Conservation (phyloP, 257 asterid genomes). For the Gentiana dahurica region DNA sequence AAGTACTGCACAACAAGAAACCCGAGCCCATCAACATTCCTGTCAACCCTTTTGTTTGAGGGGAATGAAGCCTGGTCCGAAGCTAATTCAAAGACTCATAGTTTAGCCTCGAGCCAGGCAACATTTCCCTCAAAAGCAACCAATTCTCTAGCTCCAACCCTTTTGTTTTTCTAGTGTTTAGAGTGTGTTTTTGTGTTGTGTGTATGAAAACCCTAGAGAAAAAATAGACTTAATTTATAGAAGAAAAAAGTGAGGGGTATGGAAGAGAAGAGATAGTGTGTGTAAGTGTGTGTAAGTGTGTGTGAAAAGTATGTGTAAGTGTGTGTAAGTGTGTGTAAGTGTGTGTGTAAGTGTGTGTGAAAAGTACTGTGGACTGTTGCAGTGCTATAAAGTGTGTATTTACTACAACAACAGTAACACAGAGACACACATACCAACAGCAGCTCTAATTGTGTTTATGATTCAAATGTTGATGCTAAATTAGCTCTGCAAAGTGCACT, state of each 20-base stretch:
- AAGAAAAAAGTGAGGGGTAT: neutral
- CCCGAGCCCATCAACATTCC: neutral
- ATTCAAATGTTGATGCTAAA: conserved; percentile 11
- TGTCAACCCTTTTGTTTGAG: conserved; percentile 22
- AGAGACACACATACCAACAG: conserved; percentile 9
- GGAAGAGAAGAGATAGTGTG: neutral
- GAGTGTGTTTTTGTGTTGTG: neutral
- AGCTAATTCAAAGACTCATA: conserved; percentile 16
- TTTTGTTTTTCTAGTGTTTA: neutral
- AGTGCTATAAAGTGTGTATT: conserved; percentile 2
- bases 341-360: neutral
- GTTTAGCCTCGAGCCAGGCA: conserved; percentile 74
- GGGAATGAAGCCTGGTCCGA: conserved; percentile 88
- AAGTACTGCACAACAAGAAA: neutral
- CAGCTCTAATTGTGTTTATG: conserved; percentile 12
- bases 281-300: neutral
- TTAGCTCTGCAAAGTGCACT: conserved; percentile 5
- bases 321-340: neutral
- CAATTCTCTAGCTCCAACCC: neutral
- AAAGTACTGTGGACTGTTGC: neutral
- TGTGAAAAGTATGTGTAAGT: no score
- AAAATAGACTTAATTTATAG: neutral
- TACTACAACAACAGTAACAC: neutral
- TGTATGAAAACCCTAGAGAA: conserved; percentile 6
- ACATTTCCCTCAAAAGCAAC: conserved; percentile 57